These are phyloP conservation scores for Phytophthora colocasiae DNA, from an alignment of 352 stramenopile genomes.

Conservation along the genomic window DNA sequence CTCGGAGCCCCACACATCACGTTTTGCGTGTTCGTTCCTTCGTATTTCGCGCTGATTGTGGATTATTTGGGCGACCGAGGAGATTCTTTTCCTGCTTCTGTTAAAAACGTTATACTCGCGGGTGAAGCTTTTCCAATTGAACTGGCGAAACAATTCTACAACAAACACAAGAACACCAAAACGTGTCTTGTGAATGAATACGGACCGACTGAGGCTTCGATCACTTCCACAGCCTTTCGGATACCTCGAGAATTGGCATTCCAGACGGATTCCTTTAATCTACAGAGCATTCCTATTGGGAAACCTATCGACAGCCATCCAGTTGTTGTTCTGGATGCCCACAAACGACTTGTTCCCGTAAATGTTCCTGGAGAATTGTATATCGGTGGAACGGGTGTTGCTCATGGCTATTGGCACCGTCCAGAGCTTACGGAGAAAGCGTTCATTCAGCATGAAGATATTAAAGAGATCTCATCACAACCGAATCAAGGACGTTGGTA, in stretches of 20 bases:
- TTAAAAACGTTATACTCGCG: conserved; percentile 52
- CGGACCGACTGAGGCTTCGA: conserved; percentile 57
- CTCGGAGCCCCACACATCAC: conserved; percentile 36
- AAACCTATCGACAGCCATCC: conserved; percentile 56
- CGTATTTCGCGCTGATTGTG: conserved; percentile 62
- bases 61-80: conserved; percentile 41
- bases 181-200: conserved; percentile 64
- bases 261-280: conserved; percentile 2
- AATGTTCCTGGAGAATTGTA: conserved; percentile 73
- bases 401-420: conserved; percentile 66
- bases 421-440: conserved; percentile 43
- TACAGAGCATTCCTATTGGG: conserved; percentile 64
- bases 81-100: conserved; percentile 37
- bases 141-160: conserved; percentile 56
- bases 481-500: conserved; percentile 47
- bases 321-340: conserved; percentile 57
- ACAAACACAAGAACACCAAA: conserved; percentile 23
- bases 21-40: conserved; percentile 65
- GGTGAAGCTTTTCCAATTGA: conserved; percentile 57
- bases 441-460: conserved; percentile 30
- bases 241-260: conserved; percentile 38
- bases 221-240: conserved; percentile 55
- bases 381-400: conserved; percentile 71
- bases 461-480: conserved; percentile 19
- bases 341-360: conserved; percentile 48